Conservation (phyloP, 169 alveolate genomes). For the Ichthyophthirius multifiliis region DNA sequence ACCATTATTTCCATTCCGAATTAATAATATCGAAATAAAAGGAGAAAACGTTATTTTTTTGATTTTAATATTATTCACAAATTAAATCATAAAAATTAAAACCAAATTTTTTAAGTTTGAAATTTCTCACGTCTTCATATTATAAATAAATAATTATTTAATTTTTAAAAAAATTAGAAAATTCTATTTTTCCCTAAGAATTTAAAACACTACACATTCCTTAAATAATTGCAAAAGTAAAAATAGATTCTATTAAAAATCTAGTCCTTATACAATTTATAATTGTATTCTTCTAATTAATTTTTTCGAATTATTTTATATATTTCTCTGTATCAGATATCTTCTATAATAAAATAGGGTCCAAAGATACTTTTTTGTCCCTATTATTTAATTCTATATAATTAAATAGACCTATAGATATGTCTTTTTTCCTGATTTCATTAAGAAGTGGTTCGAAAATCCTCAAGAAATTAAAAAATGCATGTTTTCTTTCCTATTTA, state of each 20-base stretch:
- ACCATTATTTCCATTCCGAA: background rate
- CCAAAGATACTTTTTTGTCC: background rate
- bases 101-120: too few species aligned
- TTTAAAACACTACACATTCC: background rate
- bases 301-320: background rate
- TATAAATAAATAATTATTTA: too few species aligned
- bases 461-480: background rate
- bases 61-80: too few species aligned
- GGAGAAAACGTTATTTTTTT: too few species aligned
- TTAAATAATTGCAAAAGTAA: background rate
- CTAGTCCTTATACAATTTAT: background rate
- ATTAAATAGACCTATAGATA: background rate
- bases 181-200: background rate
- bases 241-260: background rate
- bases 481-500: background rate
- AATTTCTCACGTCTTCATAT: too few species aligned
- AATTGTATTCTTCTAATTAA: background rate
- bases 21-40: background rate
- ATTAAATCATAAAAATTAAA: too few species aligned
- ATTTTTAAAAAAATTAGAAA: background rate
- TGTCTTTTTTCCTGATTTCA: constrained; percentile 11
- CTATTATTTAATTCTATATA: background rate
- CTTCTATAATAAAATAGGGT: background rate
- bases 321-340: background rate
- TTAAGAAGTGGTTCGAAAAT: constrained; percentile 5